Evolutionary conservation across 352 stramenopile genomes (phyloP), one percentile per base, ranked within the genome.

Genomic region (Pythium sukuiense): DNA sequence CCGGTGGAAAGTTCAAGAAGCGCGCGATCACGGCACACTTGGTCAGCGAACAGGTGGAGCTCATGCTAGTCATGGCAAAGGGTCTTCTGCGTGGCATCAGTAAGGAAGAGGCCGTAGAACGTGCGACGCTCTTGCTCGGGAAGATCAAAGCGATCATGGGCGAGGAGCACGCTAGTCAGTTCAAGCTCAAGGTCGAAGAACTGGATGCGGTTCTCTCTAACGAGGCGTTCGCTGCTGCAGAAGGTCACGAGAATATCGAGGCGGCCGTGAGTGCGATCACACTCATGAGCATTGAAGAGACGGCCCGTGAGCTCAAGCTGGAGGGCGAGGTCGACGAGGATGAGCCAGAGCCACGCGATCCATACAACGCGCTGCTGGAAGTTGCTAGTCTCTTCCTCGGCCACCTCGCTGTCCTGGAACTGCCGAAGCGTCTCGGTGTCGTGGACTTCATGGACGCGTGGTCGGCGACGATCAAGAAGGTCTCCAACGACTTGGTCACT

Each of bases 361-460:
- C 58, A 52, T 76, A 81, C 18, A 73, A 80, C 20, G 73, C 77
- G 2, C 70, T 90, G 24, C 67, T 89, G 70, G 81, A 69, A 0
- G 79, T 76, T 9, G 79, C 76, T 3, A 77, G 80, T 18, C 61
- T 90, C 46, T 87, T 89, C 63, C 60, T 90, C 12, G 62, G 74
- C 0, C 76, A 90, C 58, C 65, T 88, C 6, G 74, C 82, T 5
- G 77, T 83, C 18, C 59, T 90, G 3, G 43, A 79, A 65, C 76
- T 89, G 0, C 76, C 82, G 1, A 46, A 64, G 55, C 84, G 84
- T 61, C 77, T 81, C 20, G 80, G 80, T n/a, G 71, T 76, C 13
- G 73, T 82, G 9, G 80, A 90, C 63, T 89, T 88, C 61, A 90
- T 90, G 78, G 80, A 89, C 61, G 71, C 80, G 41, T 89, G 80